phyloP scores from a whole-genome alignment of 2,329 filamentous ascomycete genomes.

The Onygenales sp. region DNA sequence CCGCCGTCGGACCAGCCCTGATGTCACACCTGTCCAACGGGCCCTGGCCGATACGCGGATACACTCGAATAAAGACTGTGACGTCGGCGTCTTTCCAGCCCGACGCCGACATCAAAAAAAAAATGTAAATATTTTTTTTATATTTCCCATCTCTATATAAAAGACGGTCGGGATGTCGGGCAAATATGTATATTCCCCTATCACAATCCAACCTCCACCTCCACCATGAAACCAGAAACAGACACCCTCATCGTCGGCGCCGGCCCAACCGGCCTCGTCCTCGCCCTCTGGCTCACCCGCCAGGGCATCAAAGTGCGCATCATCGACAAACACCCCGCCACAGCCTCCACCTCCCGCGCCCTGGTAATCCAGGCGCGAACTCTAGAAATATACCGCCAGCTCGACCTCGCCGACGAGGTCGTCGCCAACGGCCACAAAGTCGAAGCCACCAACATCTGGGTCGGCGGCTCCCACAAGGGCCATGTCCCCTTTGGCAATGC shows the following conservation, averaged over 20 bases:
- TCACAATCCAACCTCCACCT: no score
- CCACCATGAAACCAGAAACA: neutral
- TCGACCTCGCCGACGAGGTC: conserved; percentile 30
- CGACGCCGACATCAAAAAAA: no score
- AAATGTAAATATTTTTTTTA: no score
- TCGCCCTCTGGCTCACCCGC: conserved; percentile 37
- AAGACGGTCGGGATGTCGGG: no score
- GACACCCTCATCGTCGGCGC: conserved; percentile 37
- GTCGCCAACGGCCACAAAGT: conserved; percentile 28
- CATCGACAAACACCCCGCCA: conserved; percentile 34
- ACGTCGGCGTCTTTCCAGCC: no score
- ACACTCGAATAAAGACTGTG: no score
- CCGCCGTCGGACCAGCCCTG: no score
- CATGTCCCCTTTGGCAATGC: conserved; percentile 16
- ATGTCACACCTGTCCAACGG: no score
- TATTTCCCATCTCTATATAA: no score
- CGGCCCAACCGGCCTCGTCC: conserved; percentile 35
- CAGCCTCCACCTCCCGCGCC: conserved; percentile 27
- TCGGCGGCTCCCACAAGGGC: conserved; percentile 13
- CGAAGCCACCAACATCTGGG: conserved; percentile 30
- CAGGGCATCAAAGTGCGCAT: conserved; percentile 41
- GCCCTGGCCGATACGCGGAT: no score
- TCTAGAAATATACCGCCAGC: conserved; percentile 41
- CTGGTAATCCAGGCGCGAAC: conserved; percentile 42
- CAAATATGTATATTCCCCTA: no score